A percentile compares a stretch with the other conserved stretches of the same genome.
phyloP scores from a whole-genome alignment of 2,329 filamentous ascomycete genomes.

The Fusarium sp. region DNA sequence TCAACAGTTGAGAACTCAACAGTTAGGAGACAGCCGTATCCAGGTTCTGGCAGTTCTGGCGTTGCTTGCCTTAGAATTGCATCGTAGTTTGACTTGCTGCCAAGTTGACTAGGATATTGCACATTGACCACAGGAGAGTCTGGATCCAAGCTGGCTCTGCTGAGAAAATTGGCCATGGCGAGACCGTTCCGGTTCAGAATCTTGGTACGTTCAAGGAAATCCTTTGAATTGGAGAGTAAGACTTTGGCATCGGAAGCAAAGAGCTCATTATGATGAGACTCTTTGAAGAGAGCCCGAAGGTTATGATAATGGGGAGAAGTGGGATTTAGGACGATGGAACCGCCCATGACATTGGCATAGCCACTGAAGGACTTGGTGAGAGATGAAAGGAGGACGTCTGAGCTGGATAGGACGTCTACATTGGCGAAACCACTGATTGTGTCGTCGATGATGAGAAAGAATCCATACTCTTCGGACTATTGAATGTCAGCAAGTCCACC shows the following conservation, averaged over 20 bases:
- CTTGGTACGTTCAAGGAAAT: conserved; percentile 51
- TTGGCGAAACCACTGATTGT: conserved; percentile 58
- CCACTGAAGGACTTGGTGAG: conserved; percentile 69
- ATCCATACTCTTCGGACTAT: conserved; percentile 52
- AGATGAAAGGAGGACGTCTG: conserved; percentile 60
- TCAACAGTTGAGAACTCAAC: conserved; percentile 57
- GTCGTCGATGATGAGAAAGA: conserved; percentile 58
- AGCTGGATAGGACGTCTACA: conserved; percentile 57
- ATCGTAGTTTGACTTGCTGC: conserved; percentile 45
- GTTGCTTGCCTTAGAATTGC: conserved; percentile 49
- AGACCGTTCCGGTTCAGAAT: conserved; percentile 55
- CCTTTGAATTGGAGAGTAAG: conserved; percentile 55
- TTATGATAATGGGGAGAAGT: conserved; percentile 50
- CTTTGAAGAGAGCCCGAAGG: conserved; percentile 45
- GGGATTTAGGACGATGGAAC: conserved; percentile 59
- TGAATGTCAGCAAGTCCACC: neutral
- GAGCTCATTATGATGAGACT: conserved; percentile 53
- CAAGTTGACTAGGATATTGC: conserved; percentile 53
- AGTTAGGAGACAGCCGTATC: conserved; percentile 63
- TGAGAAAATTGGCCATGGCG: conserved; percentile 52
- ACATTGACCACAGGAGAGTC: conserved; percentile 50
- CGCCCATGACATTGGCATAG: conserved; percentile 62
- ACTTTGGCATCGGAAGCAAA: conserved; percentile 56
- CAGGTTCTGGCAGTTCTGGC: conserved; percentile 56
- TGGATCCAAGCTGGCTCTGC: conserved; percentile 40